These are phyloP conservation scores for Ophiocordyceps camponoti-floridani DNA, from an alignment of 2,329 filamentous ascomycete species.

Conservation along the genomic window DNA sequence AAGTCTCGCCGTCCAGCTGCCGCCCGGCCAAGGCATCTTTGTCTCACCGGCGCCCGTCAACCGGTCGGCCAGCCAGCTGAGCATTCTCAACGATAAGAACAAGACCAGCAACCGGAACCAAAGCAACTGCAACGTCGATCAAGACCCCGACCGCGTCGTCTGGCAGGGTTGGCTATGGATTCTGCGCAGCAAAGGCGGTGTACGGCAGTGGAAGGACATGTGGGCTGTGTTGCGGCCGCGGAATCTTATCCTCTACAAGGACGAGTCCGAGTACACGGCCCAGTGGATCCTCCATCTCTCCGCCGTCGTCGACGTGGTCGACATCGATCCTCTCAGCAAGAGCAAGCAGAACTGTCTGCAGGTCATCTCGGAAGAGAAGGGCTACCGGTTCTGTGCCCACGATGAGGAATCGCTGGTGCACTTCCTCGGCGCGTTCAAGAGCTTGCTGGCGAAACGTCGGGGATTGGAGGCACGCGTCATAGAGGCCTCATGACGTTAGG, in stretches of 20 bases:
- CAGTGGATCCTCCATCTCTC: conserved; percentile 64
- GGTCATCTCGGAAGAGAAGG: conserved; percentile 84
- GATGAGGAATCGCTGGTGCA: conserved; percentile 70
- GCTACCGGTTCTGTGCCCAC: conserved; percentile 55
- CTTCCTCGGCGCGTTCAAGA: conserved; percentile 85
- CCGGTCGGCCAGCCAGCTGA: conserved; percentile 45
- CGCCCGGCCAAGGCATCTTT: background rate
- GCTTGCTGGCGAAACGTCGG: conserved; percentile 53
- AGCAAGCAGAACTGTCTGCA: conserved; percentile 81
- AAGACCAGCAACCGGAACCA: conserved; percentile 1
- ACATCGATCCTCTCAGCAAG: conserved; percentile 72
- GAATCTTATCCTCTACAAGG: conserved; percentile 81
- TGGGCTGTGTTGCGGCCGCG: conserved; percentile 83
- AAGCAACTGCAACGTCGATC: conserved; percentile 19
- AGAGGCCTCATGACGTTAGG: conserved; percentile 5
- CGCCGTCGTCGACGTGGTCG: conserved; percentile 74
- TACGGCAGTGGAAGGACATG: conserved; percentile 85
- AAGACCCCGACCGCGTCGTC: conserved; percentile 73
- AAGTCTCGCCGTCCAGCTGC: conserved; percentile 22
- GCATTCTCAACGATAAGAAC: conserved; percentile 19
- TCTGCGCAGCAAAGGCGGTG: conserved; percentile 62
- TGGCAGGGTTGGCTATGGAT: conserved; percentile 85
- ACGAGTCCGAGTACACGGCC: conserved; percentile 78
- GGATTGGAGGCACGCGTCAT: conserved; percentile 37
- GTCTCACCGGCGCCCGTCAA: conserved; percentile 14